Evolutionary conservation across 768 basidiomycete genomes (phyloP).

Genomic region (Phanerochaete carnosa): DNA sequence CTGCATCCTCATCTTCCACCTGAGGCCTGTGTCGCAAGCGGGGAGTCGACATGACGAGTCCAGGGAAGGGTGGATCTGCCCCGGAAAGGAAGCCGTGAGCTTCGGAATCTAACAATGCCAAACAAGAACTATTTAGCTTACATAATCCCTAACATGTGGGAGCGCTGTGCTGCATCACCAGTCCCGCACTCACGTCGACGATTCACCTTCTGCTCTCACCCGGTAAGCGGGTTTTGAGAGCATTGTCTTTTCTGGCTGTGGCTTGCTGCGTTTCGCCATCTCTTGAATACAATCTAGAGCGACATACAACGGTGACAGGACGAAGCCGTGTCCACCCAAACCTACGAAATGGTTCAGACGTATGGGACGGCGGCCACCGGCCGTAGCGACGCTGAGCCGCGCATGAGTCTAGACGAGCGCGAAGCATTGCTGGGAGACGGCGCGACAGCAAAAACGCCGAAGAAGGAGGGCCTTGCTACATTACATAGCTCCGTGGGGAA

Average conservation of each 20-base stretch:
- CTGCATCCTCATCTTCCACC: conserved; percentile 84
- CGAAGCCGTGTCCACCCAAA: conserved; percentile 9
- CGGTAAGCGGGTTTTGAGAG: not conserved
- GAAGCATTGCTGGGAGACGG: conserved; percentile 57
- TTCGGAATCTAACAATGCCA: conserved; percentile 27
- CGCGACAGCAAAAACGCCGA: conserved; percentile 27
- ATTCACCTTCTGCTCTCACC: not conserved
- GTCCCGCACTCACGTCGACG: not conserved
- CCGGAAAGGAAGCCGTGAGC: conserved; percentile 20
- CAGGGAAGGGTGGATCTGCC: not conserved
- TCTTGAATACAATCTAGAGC: not conserved
- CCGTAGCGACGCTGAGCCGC: conserved; percentile 23
- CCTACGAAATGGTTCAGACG: conserved; percentile 63
- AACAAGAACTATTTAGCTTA: conserved; percentile 11
- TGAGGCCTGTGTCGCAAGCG: conserved; percentile 58
- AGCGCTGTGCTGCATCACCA: not conserved
- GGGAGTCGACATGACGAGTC: conserved; percentile 45
- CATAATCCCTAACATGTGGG: not conserved
- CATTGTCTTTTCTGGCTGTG: not conserved
- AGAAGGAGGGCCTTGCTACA: conserved; percentile 64
- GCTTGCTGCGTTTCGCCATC: not conserved
- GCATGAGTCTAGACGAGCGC: conserved; percentile 40
- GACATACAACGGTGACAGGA: not conserved
- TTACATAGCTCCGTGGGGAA: conserved; percentile 73
- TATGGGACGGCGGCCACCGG: conserved; percentile 55